Base-by-base conservation (phyloP, 2,329 filamentous ascomycete genomes). In the Colletotrichum melonis region DNA sequence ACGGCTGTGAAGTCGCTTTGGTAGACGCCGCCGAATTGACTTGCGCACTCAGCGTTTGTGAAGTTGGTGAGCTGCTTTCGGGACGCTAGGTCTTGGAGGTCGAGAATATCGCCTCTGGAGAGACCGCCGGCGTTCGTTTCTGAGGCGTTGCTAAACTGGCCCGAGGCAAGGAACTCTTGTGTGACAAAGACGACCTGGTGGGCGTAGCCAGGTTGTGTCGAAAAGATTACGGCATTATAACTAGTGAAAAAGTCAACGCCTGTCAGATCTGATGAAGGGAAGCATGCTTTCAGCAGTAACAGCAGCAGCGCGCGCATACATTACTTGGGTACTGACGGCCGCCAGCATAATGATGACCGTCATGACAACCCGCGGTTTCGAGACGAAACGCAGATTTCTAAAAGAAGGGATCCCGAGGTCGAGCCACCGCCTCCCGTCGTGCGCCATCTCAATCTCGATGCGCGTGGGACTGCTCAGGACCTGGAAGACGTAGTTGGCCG, bases 401-500 rank as follows among this genome's bases (percentile, higher is more conserved):
- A 89, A 63, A 12, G 88, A 89, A 7, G 88, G 86, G 22, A 89
- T 82, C 7, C 88, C 88, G 32, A 90, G 86, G 73, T 90, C 87
- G 63, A 90, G 78, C 88, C 87, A 89, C 57, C 77, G 80, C 75
- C 80, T 82, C 42, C 78, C 80, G 12, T 79, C 80, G 75, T 90
- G 88, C 5, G 88, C 88, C 14, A 75, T 78, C 32, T 84, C 80
- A 9, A 90, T 77, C 75, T 90, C 88, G 12, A 78, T 78, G 54
- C 88, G 83, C 8, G 87, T 89, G 6, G 88, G 88, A 75, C 88
- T 89, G 76, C 82, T 84, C 14, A 90, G 84, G n/a, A 88, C 82
- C 78, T 90, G 88, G 70, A 88, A 87, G 52, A 83, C 81, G 76
- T 89, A 90, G 79, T 88, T 89, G 12, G 84, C 88, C 3, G 84